Evolutionary conservation across 441 rosid genomes (phyloP), one percentile per base, ranked within the genome.

Genomic region (Macaranga tanarius): DNA sequence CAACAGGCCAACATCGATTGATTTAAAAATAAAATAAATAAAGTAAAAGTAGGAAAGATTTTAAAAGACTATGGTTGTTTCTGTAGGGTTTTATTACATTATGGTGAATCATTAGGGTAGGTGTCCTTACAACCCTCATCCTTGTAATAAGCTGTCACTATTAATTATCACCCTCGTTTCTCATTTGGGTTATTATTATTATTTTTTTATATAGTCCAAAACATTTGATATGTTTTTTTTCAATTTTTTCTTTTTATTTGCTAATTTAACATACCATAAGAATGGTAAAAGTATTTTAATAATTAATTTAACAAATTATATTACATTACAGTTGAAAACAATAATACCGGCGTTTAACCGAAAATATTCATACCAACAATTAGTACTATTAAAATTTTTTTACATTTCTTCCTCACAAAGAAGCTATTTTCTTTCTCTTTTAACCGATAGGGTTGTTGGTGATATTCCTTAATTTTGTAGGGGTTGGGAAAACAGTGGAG

Each of bases 51-150:
- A 48, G 63, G 65, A 75, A 60, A 47, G 34, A 44, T 58, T 66
- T 40, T 45, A 64, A 45, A 72, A 61, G 75, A 65, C 56, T 40
- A 34, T 72, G 65, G 68, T 75, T 59, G 73, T 42, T 59, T 31
- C 55, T 69, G 76, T 76, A 73, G 78, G 81, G 71, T 50, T 70
- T 56, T 7, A 31, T 31, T 31, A 31, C 38, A 31, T 31, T 31
- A 19, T 56, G 34, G 67, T 19, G 45, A 44, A 72, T 75, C 71
- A 79, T 77, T 81, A 77, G 85, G 83, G 83, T 79, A 75, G 83
- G 82, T 79, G 77, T 31, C 38, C 38, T 31, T 31, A 31, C 4
- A 31, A 31, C 25, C 82, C 72, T 72, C 65, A 65, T 59, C 4
- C 31, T 58, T 26, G 0, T 52, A 20, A 17, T 47, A 65, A 67